Conservation (phyloP, 164 flowering plant species). For the Houttuynia cordata region DNA sequence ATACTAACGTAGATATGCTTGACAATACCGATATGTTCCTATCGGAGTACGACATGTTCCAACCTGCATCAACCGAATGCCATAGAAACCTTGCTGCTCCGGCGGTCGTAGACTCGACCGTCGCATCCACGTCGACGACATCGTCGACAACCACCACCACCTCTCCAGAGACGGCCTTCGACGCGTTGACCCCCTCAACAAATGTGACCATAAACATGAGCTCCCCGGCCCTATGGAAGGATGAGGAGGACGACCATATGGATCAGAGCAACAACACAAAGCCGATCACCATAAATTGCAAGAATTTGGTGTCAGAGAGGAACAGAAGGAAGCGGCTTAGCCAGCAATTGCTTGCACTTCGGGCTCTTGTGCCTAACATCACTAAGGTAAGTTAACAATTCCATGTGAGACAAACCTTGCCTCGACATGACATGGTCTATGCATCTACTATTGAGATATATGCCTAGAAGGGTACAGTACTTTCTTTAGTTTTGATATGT, state of each 20-base stretch:
- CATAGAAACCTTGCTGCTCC: not conserved
- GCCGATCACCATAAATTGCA: constrained; percentile 7
- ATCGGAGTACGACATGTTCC: not conserved
- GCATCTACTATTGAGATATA: too few species aligned
- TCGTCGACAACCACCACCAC: not conserved
- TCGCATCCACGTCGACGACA: not conserved
- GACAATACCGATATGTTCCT: not conserved
- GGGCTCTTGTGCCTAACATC: too few species aligned
- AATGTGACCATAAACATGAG: too few species aligned
- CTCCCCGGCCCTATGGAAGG: not conserved
- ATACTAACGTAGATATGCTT: not conserved
- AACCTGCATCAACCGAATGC: too few species aligned
- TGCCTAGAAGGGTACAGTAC: not conserved
- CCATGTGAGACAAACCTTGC: too few species aligned
- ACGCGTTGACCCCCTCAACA: not conserved
- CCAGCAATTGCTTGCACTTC: too few species aligned
- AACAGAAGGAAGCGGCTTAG: too few species aligned
- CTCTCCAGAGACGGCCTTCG: not conserved
- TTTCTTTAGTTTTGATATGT: not conserved
- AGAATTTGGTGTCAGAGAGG: too few species aligned
- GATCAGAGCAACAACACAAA: not conserved
- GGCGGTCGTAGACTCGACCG: not conserved
- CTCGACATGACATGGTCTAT: too few species aligned
- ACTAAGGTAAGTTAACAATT: too few species aligned
- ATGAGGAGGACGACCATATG: constrained; percentile 9